Conservation (phyloP, 768 basidiomycete genomes). For the Porphyrellus cyaneotinctus region DNA sequence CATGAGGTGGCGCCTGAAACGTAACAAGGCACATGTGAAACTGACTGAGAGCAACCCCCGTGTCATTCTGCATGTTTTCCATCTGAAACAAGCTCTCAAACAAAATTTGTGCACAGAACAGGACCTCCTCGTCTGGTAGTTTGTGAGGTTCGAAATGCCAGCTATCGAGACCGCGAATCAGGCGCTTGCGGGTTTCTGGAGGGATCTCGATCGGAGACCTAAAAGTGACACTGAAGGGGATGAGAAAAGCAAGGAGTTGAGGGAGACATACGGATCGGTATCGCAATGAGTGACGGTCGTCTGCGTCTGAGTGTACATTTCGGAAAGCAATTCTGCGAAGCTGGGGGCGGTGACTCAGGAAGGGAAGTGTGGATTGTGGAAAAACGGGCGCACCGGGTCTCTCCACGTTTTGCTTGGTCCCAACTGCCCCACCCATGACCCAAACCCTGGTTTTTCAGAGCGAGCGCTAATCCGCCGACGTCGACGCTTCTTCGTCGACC, state of each 20-base stretch:
- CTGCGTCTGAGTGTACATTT: conserved; percentile 80
- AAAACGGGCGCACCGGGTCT: conserved; percentile 43
- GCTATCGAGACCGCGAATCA: conserved; percentile 64
- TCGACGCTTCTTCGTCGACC: conserved; percentile 76
- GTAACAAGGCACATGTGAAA: conserved; percentile 22
- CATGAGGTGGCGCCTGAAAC: conserved; percentile 19
- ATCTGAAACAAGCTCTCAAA: conserved; percentile 84
- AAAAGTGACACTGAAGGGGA: conserved; percentile 15
- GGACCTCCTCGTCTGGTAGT: conserved; percentile 76
- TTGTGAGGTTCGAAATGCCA: conserved; percentile 93
- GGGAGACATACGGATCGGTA: conserved; percentile 23
- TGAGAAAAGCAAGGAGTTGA: background rate
- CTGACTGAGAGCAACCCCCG: conserved; percentile 58
- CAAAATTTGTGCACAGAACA: conserved; percentile 76
- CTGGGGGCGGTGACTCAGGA: conserved; percentile 32
- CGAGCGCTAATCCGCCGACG: conserved; percentile 82
- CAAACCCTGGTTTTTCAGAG: conserved; percentile 55
- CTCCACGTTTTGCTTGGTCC: conserved; percentile 45
- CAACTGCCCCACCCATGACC: conserved; percentile 71
- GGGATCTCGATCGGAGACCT: conserved; percentile 49
- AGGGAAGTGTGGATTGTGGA: background rate
- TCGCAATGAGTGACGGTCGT: conserved; percentile 58
- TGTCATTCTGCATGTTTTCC: conserved; percentile 62
- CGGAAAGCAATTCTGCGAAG: conserved; percentile 79
- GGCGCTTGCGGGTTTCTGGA: conserved; percentile 47